Percentiles rank a stretch among this genome's conserved stretches.
Evolutionary conservation across 2,329 filamentous ascomycete species (phyloP).

Genomic region (Ilyonectria destructans): DNA sequence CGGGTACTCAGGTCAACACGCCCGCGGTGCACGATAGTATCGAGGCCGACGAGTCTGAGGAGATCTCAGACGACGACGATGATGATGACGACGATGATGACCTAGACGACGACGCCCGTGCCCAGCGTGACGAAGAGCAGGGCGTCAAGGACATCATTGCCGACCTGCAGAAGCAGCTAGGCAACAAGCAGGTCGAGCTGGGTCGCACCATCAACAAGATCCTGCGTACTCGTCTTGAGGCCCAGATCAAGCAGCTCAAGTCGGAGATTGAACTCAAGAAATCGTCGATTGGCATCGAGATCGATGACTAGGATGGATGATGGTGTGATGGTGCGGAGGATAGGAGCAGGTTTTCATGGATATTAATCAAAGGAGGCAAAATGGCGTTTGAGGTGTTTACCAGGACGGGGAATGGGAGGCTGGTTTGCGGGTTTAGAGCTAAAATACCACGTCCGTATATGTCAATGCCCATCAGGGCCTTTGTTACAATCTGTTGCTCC

Average conservation of each 20-base stretch:
- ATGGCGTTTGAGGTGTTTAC: slow-evolving; percentile 40
- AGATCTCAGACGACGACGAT: slow-evolving; percentile 62
- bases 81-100: slow-evolving; percentile 70
- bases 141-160: slow-evolving; percentile 71
- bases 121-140: slow-evolving; percentile 66
- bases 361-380: slow-evolving; percentile 17
- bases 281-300: slow-evolving; percentile 61
- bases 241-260: slow-evolving; percentile 65
- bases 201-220: slow-evolving; percentile 63
- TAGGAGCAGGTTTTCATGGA: not conserved
- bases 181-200: slow-evolving; percentile 62
- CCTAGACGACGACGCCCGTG: slow-evolving; percentile 69
- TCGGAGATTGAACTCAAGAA: slow-evolving; percentile 64
- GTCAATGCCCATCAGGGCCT: slow-evolving; percentile 12
- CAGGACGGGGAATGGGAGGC: slow-evolving; percentile 30
- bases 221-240: slow-evolving; percentile 66
- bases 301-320: slow-evolving; percentile 51
- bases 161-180: slow-evolving; percentile 68
- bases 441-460: slow-evolving; percentile 41
- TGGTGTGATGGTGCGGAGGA: too few relatives aligned
- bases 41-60: slow-evolving; percentile 59
- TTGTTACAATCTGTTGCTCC: not conserved
- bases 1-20: slow-evolving; percentile 60
- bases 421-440: slow-evolving; percentile 32
- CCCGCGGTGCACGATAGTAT: slow-evolving; percentile 64